Percentiles rank a stretch among this genome's conserved stretches.
These are phyloP conservation scores for Ophiostoma fasciatum DNA, from an alignment of 2,329 filamentous ascomycete species.

Conservation along the genomic window DNA sequence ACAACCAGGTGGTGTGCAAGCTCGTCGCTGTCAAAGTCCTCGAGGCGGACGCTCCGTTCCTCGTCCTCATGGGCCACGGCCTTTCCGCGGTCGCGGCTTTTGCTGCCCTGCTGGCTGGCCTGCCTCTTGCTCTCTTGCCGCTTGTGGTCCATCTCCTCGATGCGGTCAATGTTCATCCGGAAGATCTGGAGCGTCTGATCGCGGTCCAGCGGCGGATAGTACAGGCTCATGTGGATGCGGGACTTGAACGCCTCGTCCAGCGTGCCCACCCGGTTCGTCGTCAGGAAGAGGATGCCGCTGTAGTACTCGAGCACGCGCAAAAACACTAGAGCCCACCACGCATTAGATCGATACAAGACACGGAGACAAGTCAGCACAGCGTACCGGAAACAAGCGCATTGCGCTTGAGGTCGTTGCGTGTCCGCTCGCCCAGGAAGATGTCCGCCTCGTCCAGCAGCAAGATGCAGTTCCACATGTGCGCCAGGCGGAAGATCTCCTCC, in stretches of 20 bases:
- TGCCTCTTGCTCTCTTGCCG: not conserved
- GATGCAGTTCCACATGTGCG: conserved; percentile 13
- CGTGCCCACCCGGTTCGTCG: conserved; percentile 32
- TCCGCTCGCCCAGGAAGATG: conserved; percentile 13
- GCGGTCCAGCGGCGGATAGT: conserved; percentile 19
- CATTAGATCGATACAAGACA: too few relatives aligned
- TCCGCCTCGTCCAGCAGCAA: conserved; percentile 16
- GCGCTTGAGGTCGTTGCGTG: conserved; percentile 13
- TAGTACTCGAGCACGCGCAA: conserved; percentile 32
- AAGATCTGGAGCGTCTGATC: conserved; percentile 10
- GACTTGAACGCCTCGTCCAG: conserved; percentile 36
- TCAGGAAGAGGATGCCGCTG: conserved; percentile 31
- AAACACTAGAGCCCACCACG: too few relatives aligned
- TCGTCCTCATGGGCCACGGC: not conserved
- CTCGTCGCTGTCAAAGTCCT: conserved; percentile 1
- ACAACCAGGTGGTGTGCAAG: conserved; percentile 1
- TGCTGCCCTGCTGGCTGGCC: not conserved
- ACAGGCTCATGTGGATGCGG: conserved; percentile 29
- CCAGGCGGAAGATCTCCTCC: conserved; percentile 12
- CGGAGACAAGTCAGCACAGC: not conserved
- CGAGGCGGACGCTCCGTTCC: not conserved
- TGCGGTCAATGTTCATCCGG: conserved; percentile 9
- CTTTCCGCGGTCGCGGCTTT: not conserved
- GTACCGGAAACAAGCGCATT: conserved; percentile 21
- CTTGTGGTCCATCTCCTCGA: conserved; percentile 7